These are phyloP conservation scores for Lactifluus volemus DNA, from an alignment of 768 basidiomycete genomes.

Conservation along the genomic window DNA sequence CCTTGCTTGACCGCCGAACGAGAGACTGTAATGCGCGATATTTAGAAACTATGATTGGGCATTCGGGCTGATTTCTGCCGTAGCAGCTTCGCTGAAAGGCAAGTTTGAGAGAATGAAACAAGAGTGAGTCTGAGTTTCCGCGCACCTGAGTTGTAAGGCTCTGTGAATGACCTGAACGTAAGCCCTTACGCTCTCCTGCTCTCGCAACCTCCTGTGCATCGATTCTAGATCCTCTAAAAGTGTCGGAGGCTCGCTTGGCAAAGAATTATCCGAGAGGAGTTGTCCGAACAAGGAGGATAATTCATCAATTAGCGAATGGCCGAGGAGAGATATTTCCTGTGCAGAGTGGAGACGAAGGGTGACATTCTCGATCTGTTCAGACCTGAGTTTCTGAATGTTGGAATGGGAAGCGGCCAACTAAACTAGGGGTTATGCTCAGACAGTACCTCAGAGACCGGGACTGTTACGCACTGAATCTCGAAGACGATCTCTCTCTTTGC, in stretches of 20 bases:
- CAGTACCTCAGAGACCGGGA: conserved; percentile 7
- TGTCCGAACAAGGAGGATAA: conserved; percentile 57
- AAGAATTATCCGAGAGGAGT: conserved; percentile 48
- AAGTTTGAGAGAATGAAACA: neutral
- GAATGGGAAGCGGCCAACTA: conserved; percentile 50
- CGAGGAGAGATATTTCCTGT: conserved; percentile 63
- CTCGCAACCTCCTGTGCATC: conserved; percentile 66
- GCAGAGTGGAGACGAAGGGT: conserved; percentile 50
- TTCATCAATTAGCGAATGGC: conserved; percentile 74
- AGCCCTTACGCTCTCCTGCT: conserved; percentile 63
- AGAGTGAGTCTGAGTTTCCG: neutral
- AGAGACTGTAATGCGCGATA: conserved; percentile 59
- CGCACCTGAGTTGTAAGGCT: conserved; percentile 62
- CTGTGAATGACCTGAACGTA: conserved; percentile 72
- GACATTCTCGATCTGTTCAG: conserved; percentile 39
- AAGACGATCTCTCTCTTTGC: conserved; percentile 24
- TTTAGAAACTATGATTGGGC: conserved; percentile 38
- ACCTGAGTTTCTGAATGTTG: conserved; percentile 38
- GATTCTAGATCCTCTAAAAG: conserved; percentile 78
- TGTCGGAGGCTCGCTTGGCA: conserved; percentile 43
- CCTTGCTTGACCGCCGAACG: conserved; percentile 40
- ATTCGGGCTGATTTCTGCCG: conserved; percentile 40
- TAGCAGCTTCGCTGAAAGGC: conserved; percentile 44
- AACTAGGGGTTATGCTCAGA: conserved; percentile 39
- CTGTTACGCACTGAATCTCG: conserved; percentile 24